Conservation (phyloP, 1,139 yeast genomes). For the Saccharomyces hybrid region DNA sequence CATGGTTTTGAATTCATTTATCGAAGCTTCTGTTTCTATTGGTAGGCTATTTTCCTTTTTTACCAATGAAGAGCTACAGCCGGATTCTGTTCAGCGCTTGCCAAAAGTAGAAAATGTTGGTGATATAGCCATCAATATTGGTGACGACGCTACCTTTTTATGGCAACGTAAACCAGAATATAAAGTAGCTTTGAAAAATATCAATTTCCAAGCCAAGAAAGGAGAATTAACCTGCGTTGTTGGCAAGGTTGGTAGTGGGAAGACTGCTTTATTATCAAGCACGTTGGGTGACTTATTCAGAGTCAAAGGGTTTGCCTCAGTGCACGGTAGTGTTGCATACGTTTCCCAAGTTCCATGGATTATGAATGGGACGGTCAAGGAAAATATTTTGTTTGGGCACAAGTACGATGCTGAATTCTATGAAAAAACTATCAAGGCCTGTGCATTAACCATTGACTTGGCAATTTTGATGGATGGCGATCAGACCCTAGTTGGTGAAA, state of each 20-base stretch:
- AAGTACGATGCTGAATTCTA: slow-evolving; percentile 75
- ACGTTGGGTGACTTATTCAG: slow-evolving; percentile 81
- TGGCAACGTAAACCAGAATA: slow-evolving; percentile 80
- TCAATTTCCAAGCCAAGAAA: slow-evolving; percentile 62
- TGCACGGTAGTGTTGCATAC: slow-evolving; percentile 80
- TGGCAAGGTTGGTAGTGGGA: slow-evolving; percentile 91
- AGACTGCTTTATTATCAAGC: slow-evolving; percentile 78
- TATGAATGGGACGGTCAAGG: slow-evolving; percentile 90
- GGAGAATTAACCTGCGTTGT: slow-evolving; percentile 84
- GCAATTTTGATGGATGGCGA: slow-evolving; percentile 82
- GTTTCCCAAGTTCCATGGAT: slow-evolving; percentile 96
- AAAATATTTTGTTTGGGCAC: slow-evolving; percentile 85
- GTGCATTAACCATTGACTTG: slow-evolving; percentile 81
- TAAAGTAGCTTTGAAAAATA: slow-evolving; percentile 68
- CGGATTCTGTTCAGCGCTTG: slow-evolving; percentile 59
- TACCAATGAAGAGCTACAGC: slow-evolving; percentile 71
- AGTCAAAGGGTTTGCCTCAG: slow-evolving; percentile 62
- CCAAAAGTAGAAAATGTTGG: slow-evolving; percentile 51
- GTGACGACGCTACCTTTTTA: slow-evolving; percentile 72
- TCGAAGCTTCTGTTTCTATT: slow-evolving; percentile 88
- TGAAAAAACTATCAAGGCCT: slow-evolving; percentile 71
- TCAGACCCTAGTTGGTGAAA: slow-evolving; percentile 87
- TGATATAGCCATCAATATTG: slow-evolving; percentile 54
- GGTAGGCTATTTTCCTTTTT: slow-evolving; percentile 68
- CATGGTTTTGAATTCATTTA: slow-evolving; percentile 73